Base-by-base conservation (phyloP, 371 early-diverging fungal species). In the Circinella umbellata region DNA sequence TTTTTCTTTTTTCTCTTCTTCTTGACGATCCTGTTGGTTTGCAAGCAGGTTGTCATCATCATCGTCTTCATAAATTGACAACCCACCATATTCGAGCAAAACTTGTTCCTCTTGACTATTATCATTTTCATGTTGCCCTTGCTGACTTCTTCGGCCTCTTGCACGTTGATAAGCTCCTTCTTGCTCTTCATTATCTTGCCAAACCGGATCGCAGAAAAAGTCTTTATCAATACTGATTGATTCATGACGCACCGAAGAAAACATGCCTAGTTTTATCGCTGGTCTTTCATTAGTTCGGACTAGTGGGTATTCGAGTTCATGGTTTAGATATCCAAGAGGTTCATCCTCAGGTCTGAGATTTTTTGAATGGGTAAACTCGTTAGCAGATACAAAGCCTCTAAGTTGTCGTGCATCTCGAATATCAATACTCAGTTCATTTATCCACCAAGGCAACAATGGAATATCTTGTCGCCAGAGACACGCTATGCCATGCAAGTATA, bases 401-500 rank as follows among this genome's bases (percentile, higher is more conserved):
- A 55, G 66, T 4, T 65, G 54, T 14, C 55, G 55, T 13, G 42
- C 59, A 64, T 81, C 80, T 42, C 84, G 79, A 54, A 84, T 81
- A 68, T 84, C 84, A 35, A 76, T 74, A 48, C 64, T 39, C 76
- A 84, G 73, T 18, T 81, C 81, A 0, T 79, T 74, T 20, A 79
- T 63, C 84, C 81, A 75, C 70, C 73, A 72, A 17, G 73, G 68
- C 15, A 70, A 39, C 34, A 73, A 63, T 38, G 71, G 69, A 9
- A 76, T 34, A 4, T 53, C 53, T 14, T 65, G 61, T 17, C 59
- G 63, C 37, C 67, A 76, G 10, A 76, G 66, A 39, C 62, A 64
- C 35, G 64, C 71, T 15, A 91, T 89, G 68, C 98, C 99, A 81
- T 99, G 99, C 66, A 97, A 89, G 82, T 94, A 99, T 78, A 98